Percentiles rank a stretch among this genome's conserved stretches.
Evolutionary conservation across 371 early-diverging fungal species (phyloP).

Genomic region (Mucor saturninus): DNA sequence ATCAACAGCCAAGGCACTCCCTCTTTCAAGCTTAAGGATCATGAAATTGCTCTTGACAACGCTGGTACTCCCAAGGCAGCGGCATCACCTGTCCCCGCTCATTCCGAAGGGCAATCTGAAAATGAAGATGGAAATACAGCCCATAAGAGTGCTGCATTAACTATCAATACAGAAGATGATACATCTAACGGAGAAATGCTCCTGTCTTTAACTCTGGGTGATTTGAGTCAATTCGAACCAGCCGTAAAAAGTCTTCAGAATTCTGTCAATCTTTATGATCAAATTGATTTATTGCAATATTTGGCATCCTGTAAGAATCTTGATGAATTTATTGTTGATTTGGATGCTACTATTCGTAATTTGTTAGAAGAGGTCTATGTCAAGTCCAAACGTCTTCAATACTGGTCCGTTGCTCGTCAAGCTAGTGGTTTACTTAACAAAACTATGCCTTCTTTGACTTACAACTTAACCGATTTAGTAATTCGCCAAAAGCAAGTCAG

Average conservation of each 20-base stretch:
- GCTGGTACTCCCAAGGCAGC: constrained; percentile 3
- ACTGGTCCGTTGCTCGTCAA: constrained; percentile 87
- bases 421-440: constrained; percentile 81
- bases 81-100: constrained; percentile 10
- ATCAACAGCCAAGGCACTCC: constrained; percentile 30
- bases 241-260: constrained; percentile 67
- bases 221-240: constrained; percentile 62
- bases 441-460: constrained; percentile 74
- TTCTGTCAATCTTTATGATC: constrained; percentile 83
- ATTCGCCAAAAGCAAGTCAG: constrained; percentile 83
- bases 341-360: constrained; percentile 64
- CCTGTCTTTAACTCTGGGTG: constrained; percentile 72
- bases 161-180: constrained; percentile 4
- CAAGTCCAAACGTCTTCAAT: constrained; percentile 73
- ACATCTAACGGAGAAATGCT: constrained; percentile 20
- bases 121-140: neutral
- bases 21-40: constrained; percentile 60
- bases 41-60: constrained; percentile 32
- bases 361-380: constrained; percentile 84
- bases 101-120: neutral
- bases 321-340: constrained; percentile 53
- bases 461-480: constrained; percentile 83
- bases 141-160: neutral
- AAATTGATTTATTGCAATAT: constrained; percentile 82
- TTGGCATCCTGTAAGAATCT: constrained; percentile 73